Evolutionary conservation across 441 rosid genomes (phyloP).

Genomic region (Raphanus hybrid): DNA sequence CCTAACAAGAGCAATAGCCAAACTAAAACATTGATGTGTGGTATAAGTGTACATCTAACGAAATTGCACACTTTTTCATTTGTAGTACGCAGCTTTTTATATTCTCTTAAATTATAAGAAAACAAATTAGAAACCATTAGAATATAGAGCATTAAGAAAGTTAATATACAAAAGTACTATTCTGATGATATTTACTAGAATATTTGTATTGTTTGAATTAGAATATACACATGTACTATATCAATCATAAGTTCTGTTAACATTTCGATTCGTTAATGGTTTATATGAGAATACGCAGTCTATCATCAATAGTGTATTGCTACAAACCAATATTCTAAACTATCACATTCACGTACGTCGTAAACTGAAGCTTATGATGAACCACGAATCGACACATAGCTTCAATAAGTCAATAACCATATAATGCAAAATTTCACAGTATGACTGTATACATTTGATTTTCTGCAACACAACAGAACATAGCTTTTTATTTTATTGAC

Average conservation of each 20-base stretch:
- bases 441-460: background rate
- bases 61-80: background rate
- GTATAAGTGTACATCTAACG: background rate
- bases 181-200: background rate
- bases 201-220: background rate
- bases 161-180: background rate
- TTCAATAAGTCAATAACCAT: background rate
- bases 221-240: conserved; percentile 5
- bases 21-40: conserved; percentile 3
- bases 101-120: background rate
- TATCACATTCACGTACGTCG: background rate
- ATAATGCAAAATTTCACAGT: background rate
- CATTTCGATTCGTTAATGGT: background rate
- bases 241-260: conserved; percentile 10
- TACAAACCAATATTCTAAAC: background rate
- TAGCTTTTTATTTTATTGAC: background rate
- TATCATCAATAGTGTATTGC: background rate
- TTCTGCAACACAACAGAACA: conserved; percentile 11
- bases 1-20: background rate
- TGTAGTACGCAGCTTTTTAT: background rate
- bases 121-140: background rate
- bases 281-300: background rate
- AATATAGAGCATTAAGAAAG: background rate
- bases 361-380: too few relatives aligned
- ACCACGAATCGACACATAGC: background rate